These are phyloP conservation scores for Hemileccinum rubropunctum DNA, from an alignment of 768 basidiomycete species.

Conservation along the genomic window DNA sequence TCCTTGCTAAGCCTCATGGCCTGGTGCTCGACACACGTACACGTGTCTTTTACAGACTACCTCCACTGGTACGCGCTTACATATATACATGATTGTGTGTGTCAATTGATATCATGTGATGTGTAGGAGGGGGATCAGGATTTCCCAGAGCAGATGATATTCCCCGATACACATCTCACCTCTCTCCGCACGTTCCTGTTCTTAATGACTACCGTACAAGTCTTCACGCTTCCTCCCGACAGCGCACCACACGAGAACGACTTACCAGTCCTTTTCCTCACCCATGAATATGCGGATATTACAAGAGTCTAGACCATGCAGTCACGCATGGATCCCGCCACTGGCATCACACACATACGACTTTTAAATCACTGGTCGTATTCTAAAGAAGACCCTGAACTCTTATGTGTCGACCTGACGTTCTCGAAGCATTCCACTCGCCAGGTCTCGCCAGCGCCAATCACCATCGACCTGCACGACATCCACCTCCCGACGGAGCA, in stretches of 20 bases:
- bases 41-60: background rate
- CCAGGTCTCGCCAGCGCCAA: background rate
- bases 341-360: background rate
- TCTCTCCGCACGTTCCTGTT: background rate
- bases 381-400: no score
- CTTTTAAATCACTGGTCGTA: no score
- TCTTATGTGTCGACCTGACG: background rate
- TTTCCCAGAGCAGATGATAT: background rate
- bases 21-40: constrained; percentile 1
- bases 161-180: background rate
- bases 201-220: background rate
- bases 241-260: background rate
- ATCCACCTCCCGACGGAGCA: background rate
- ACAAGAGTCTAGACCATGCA: background rate
- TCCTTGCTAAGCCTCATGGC: fast-evolving
- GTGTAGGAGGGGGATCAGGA: no score
- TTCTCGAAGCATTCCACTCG: background rate
- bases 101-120: no score
- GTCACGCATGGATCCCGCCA: background rate
- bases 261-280: background rate
- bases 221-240: background rate
- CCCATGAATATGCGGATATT: background rate
- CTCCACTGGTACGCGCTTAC: background rate
- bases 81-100: no score
- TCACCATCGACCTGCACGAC: background rate